Percentiles rank a stretch among this genome's conserved stretches.
These are phyloP conservation scores for Candida quercuum DNA, from an alignment of 805 yeast genomes.

Conservation along the genomic window DNA sequence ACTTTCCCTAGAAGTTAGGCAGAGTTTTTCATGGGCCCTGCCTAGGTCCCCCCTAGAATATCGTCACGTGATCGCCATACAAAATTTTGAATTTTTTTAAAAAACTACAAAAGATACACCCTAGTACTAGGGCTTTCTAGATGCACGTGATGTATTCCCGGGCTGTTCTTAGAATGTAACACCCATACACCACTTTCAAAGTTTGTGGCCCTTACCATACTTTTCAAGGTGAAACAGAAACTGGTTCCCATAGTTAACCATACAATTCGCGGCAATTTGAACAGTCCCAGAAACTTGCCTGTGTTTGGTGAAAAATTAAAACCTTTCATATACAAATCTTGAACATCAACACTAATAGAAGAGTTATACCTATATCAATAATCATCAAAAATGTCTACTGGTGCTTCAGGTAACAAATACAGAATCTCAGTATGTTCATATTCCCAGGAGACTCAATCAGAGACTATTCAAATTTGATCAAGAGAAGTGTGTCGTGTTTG, in stretches of 20 bases:
- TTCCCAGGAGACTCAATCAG: too few species aligned
- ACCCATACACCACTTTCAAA: slow-evolving; percentile 2
- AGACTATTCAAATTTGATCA: neutral
- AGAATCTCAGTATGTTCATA: slow-evolving; percentile 98
- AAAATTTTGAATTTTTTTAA: too few species aligned
- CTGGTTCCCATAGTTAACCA: neutral
- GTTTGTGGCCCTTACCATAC: neutral
- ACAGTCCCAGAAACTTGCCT: too few species aligned
- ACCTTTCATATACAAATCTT: slow-evolving; percentile 1
- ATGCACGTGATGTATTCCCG: slow-evolving; percentile 5
- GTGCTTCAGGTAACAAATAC: slow-evolving; percentile 99
- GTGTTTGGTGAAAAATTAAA: slow-evolving; percentile 4
- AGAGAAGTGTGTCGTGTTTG: neutral
- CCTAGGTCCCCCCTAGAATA: too few species aligned
- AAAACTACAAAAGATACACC: too few species aligned
- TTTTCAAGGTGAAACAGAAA: neutral
- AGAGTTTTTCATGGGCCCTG: neutral
- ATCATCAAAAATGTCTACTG: slow-evolving; percentile 65
- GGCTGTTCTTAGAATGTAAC: slow-evolving; percentile 2
- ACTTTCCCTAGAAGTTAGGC: neutral
- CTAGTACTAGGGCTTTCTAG: too few species aligned
- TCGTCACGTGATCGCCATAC: too few species aligned
- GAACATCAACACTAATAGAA: slow-evolving; percentile 1
- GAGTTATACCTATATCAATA: slow-evolving; percentile 4
- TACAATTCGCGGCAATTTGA: neutral